Evolutionary conservation across 176 grass and related monocot genomes (phyloP).

Genomic region (Zoysia japonica): DNA sequence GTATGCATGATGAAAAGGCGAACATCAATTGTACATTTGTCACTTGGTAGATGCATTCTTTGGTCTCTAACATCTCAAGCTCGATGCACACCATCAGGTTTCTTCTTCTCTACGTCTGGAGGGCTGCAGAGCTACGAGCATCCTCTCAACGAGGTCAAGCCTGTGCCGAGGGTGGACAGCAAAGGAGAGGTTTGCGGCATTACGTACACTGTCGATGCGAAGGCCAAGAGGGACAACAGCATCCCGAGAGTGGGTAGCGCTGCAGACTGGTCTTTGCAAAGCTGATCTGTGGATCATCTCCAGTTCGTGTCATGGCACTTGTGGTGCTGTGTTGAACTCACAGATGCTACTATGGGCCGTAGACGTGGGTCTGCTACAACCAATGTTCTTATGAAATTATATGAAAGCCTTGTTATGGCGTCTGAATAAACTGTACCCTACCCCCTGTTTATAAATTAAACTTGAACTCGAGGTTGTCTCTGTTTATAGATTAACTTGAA

Average conservation of each 20-base stretch:
- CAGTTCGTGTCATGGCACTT: neutral
- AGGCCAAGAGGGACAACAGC: slow-evolving; percentile 46
- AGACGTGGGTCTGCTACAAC: no score
- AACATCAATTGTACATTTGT: neutral
- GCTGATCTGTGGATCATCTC: slow-evolving; percentile 16
- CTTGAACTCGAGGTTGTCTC: no score
- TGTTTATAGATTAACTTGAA: neutral
- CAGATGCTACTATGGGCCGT: no score
- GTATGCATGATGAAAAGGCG: neutral
- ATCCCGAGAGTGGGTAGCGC: slow-evolving; percentile 72
- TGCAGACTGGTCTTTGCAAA: slow-evolving; percentile 67
- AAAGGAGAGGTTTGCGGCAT: slow-evolving; percentile 70
- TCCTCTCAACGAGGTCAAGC: slow-evolving; percentile 73
- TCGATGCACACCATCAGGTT: slow-evolving; percentile 38
- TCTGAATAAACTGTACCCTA: no score
- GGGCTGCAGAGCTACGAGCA: slow-evolving; percentile 82
- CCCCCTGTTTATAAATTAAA: neutral
- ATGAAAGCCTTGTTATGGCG: no score
- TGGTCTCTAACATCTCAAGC: neutral
- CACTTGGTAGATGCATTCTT: neutral
- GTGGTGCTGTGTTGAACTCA: no score
- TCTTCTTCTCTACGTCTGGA: slow-evolving; percentile 73
- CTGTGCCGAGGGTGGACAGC: slow-evolving; percentile 70
- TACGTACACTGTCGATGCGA: slow-evolving; percentile 63
- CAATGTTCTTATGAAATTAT: no score